Evolutionary conservation across 352 stramenopile species (phyloP), one percentile per base, ranked within the genome.

Genomic region (Globisporangium iwayamae): DNA sequence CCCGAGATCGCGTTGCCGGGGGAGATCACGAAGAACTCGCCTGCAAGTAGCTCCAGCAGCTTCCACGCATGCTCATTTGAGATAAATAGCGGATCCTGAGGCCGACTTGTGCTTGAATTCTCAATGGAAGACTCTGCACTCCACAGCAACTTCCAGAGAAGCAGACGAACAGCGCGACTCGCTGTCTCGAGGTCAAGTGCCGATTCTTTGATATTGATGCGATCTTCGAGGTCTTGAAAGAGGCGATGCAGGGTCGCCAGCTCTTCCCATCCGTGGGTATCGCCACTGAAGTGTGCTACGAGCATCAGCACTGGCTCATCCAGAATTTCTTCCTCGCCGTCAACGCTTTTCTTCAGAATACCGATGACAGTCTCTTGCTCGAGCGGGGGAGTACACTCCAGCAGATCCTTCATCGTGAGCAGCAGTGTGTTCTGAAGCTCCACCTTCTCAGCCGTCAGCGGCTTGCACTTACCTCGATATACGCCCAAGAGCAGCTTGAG

Each of bases 71-170:
- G 51, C 22, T 41, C 56, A n/a, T 48, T 39, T 11, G 38, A 50
- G 9, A 55, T 30, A 38, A 46, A 22, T 10, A 18, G 30, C 20
- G 55, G n/a, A 4, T n/a, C 8, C n/a, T 36, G 36, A 6, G 18
- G 8, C 9, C 6, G 4, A 7, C 7, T 34, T 38, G 18, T 14
- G 8, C 0, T 16, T n/a, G 9, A 32, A 3, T 18, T 20, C n/a
- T 46, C n/a, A 25, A 18, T 46, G 10, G 62, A 56, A 3, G 61
- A 32, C 30, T 34, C 59, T 22, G 70, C 58, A 20, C 60, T 58
- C 73, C 73, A 81, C 0, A 81, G 54, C 22, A 79, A 60, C 54
- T 60, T 72, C 74, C 74, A 81, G 8, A 81, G 64, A 10, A 81
- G 38, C 8, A 67, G 39, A 46, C 66, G 61, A 25, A 65, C 28